Evolutionary conservation across 257 asterid species (phyloP), one percentile per base, ranked within the genome.

Genomic region (Asclepias syriaca): DNA sequence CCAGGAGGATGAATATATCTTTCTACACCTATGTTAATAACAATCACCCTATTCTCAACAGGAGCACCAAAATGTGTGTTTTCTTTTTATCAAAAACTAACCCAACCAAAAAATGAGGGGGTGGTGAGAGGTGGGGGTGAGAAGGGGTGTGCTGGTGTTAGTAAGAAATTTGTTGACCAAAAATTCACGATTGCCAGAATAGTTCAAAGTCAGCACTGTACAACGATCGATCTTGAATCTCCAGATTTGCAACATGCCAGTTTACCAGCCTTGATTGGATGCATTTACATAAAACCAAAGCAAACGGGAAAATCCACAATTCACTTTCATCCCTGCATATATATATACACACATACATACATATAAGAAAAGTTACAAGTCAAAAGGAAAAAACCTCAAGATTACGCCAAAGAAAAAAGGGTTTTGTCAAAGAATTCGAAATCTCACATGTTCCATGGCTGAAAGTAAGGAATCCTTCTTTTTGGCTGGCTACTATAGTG

Each of bases 291-390:
- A 88, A 53, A 39, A 92, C 82, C 76, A 95, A 87, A 56, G 91
- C 96, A 46, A 87, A 80, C 32, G 99, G 99, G 57, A 95, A 95
- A 34, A 95, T 92, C 99, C 99, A 95, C 99, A 98, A 95, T 72
- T 90, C 99, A 78, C 96, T 87, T 85, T 92, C 99, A 76, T 89
- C 99, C 97, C 99, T 95, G 92, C 84, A 32, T 75, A 74, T 6
- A 39, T 39, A 43, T 43, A 40, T 40, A 40, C 7, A 40, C 1
- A 40, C 9, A 40, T 9, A 40, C 46, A 40, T 0, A 40, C 8
- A 40, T 6, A 40, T 32, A 40, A 40, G 9, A 24, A 43, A 8
- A 43, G 48, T 43, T 43, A 43, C 8, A 43, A 43, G 48, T 43
- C 10, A 9, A 43, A 40, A 40, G 0, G 37, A 40, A 6, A 40